These are phyloP conservation scores for Fusarium napiforme DNA, from an alignment of 2,329 filamentous ascomycete species.

Conservation along the genomic window DNA sequence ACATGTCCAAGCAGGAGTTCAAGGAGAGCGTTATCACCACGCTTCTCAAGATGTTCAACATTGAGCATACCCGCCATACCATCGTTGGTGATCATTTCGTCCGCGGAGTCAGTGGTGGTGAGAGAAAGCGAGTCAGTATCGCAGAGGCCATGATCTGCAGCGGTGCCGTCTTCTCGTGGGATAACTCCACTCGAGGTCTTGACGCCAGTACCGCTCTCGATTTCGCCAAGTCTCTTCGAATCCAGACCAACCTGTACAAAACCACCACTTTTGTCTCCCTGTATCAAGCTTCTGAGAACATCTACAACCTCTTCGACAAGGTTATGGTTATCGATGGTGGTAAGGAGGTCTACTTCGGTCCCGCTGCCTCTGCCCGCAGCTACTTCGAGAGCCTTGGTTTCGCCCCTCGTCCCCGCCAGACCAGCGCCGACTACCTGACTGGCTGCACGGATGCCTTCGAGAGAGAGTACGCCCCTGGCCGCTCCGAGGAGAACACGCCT, in stretches of 20 bases:
- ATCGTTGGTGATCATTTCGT: constrained; percentile 85
- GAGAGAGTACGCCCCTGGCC: constrained; percentile 76
- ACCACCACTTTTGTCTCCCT: constrained; percentile 87
- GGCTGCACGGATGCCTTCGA: constrained; percentile 88
- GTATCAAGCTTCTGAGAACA: constrained; percentile 86
- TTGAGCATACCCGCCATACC: constrained; percentile 86
- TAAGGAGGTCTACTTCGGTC: constrained; percentile 80
- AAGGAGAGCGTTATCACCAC: constrained; percentile 79
- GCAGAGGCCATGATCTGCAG: constrained; percentile 84
- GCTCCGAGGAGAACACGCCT: constrained; percentile 73
- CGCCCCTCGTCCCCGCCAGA: constrained; percentile 78
- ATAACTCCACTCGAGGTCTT: constrained; percentile 77
- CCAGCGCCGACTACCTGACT: constrained; percentile 83
- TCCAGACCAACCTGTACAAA: constrained; percentile 85
- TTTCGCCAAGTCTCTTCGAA: constrained; percentile 75
- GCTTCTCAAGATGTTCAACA: constrained; percentile 92
- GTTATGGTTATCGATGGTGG: constrained; percentile 84
- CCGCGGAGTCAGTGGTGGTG: constrained; percentile 79
- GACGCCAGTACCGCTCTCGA: constrained; percentile 76
- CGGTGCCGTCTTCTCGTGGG: constrained; percentile 78
- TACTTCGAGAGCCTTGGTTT: constrained; percentile 86
- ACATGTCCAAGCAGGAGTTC: constrained; percentile 78
- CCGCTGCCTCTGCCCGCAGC: constrained; percentile 70
- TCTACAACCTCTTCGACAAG: constrained; percentile 84
- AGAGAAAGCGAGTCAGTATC: constrained; percentile 78